These are phyloP conservation scores for Fragilariopsis cylindrus DNA, from an alignment of 108 stramenopile genomes.

Conservation along the genomic window DNA sequence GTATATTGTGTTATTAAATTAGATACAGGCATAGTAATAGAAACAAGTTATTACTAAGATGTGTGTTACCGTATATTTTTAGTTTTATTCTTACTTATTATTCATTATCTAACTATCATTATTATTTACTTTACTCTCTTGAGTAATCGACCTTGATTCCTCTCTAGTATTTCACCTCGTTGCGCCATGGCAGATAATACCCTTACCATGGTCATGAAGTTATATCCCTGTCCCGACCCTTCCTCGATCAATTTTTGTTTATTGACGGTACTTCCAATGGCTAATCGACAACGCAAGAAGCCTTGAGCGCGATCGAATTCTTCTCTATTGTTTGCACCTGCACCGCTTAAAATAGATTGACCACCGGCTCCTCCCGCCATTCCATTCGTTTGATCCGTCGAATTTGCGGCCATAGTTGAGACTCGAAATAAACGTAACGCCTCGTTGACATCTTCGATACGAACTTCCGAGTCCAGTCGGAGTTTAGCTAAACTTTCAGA, in stretches of 20 bases:
- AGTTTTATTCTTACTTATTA: not conserved
- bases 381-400: slow-evolving; percentile 52
- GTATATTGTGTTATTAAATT: no score
- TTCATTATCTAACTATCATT: not conserved
- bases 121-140: slow-evolving; percentile 70
- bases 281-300: slow-evolving; percentile 72
- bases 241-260: slow-evolving; percentile 85
- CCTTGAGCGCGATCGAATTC: slow-evolving; percentile 80
- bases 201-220: slow-evolving; percentile 72
- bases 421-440: slow-evolving; percentile 97
- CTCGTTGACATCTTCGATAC: slow-evolving; percentile 94
- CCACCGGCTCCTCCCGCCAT: slow-evolving; percentile 12
- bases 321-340: slow-evolving; percentile 36
- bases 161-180: slow-evolving; percentile 80
- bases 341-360: slow-evolving; percentile 20
- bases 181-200: slow-evolving; percentile 74
- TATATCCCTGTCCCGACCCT: slow-evolving; percentile 79
- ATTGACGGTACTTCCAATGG: slow-evolving; percentile 78
- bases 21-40: no score
- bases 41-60: not conserved
- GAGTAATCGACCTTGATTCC: slow-evolving; percentile 78
- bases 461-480: slow-evolving; percentile 91
- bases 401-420: slow-evolving; percentile 96
- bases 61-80: not conserved
- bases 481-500: slow-evolving; percentile 97